Evolutionary conservation across 2,329 filamentous ascomycete genomes (phyloP).

Genomic region (Fusarium bactridioides): DNA sequence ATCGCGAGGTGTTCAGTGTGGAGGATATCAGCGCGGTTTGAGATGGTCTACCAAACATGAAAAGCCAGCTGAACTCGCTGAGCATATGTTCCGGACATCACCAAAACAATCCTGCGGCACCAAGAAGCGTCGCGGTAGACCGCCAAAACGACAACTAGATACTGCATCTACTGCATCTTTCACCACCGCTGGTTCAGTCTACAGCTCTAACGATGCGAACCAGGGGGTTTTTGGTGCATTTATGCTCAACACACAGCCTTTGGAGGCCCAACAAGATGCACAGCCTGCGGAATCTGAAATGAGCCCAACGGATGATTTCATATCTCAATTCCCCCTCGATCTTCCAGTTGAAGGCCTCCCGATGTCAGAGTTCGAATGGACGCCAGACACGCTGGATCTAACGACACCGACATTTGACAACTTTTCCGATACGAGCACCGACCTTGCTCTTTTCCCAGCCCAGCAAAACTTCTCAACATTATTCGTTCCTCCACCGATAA

Average conservation of each 20-base stretch:
- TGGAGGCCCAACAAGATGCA: background rate
- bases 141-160: slow-evolving; percentile 4
- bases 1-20: slow-evolving; percentile 33
- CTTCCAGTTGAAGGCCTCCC: background rate
- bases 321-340: slow-evolving; percentile 4
- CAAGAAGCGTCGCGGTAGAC: slow-evolving; percentile 22
- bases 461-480: slow-evolving; percentile 7
- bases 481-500: slow-evolving; percentile 19
- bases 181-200: background rate
- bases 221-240: slow-evolving; percentile 21
- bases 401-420: background rate
- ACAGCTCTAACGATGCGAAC: background rate
- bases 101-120: background rate
- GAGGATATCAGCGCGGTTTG: slow-evolving; percentile 31
- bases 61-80: slow-evolving; percentile 10
- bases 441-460: background rate
- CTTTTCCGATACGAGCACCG: background rate
- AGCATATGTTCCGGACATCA: slow-evolving; percentile 7
- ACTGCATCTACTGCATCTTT: slow-evolving; percentile 2
- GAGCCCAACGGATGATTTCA: background rate
- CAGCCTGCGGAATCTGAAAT: background rate
- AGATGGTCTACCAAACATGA: slow-evolving; percentile 38
- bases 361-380: slow-evolving; percentile 9
- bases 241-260: background rate
- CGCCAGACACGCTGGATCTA: slow-evolving; percentile 4